Conservation (phyloP, 1,284 basidiomycete genomes). For the Stereum hirsutum region DNA sequence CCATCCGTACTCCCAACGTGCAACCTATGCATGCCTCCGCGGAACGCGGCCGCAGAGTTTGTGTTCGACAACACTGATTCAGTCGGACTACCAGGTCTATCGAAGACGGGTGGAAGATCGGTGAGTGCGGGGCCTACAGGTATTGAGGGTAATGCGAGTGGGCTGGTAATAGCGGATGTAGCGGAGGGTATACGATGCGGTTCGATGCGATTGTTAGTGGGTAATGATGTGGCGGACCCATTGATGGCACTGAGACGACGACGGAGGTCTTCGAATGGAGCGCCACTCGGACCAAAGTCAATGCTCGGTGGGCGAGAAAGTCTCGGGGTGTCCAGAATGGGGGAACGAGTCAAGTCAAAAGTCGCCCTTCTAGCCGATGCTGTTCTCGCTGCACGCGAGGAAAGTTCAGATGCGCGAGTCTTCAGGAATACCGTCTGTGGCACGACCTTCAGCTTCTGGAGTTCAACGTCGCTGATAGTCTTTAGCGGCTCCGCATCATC, state of each 20-base stretch:
- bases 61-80: constrained; percentile 64
- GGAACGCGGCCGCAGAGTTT: constrained; percentile 53
- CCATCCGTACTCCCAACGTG: constrained; percentile 61
- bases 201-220: constrained; percentile 36
- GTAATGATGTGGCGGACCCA: constrained; percentile 53
- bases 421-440: constrained; percentile 94
- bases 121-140: constrained; percentile 23
- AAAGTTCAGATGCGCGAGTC: constrained; percentile 32
- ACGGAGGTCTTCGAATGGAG: constrained; percentile 68
- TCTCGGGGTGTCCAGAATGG: constrained; percentile 33
- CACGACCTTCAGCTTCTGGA: constrained; percentile 83
- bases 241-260: constrained; percentile 64
- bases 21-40: constrained; percentile 47
- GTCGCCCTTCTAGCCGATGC: constrained; percentile 25
- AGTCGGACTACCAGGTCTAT: constrained; percentile 61
- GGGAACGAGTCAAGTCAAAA: constrained; percentile 27
- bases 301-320: constrained; percentile 35
- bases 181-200: too few species aligned
- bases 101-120: constrained; percentile 27
- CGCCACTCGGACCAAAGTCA: constrained; percentile 29
- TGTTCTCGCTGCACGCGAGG: constrained; percentile 25
- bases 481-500: constrained; percentile 58
- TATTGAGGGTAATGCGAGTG: constrained; percentile 17
- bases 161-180: constrained; percentile 23
- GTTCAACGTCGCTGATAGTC: constrained; percentile 56